phyloP scores from a whole-genome alignment of 345 rosid genomes.

The Aegle marmelos region DNA sequence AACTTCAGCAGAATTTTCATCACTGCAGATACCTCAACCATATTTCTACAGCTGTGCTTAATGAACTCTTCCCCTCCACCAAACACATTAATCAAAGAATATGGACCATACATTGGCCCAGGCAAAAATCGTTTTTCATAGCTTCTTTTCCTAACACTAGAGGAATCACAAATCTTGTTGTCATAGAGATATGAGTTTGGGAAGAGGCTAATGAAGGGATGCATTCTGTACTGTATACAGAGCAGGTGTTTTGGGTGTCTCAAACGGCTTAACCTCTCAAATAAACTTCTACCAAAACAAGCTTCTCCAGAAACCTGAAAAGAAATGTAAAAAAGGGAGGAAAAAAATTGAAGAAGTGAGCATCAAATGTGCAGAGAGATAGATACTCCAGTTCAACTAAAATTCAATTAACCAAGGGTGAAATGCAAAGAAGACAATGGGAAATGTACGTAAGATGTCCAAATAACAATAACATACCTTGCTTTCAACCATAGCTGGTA shows the following conservation, averaged over 20 bases:
- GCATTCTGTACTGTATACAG: conserved; percentile 71
- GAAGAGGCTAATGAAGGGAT: conserved; percentile 62
- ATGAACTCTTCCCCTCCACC: neutral
- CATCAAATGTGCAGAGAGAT: neutral
- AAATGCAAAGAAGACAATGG: neutral
- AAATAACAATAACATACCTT: conserved; percentile 23
- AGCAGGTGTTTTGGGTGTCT: conserved; percentile 49
- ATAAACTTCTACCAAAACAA: conserved; percentile 64
- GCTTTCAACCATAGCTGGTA: conserved; percentile 49
- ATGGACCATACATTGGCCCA: conserved; percentile 28
- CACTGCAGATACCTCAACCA: conserved; percentile 44
- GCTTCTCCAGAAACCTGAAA: conserved; percentile 35
- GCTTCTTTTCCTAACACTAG: neutral
- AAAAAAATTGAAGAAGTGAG: neutral
- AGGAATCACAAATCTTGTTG: conserved; percentile 2
- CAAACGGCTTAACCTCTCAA: conserved; percentile 48
- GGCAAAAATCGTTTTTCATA: neutral
- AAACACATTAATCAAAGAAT: conserved; percentile 26
- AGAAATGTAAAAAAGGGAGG: neutral
- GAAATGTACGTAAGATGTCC: neutral
- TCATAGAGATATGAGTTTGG: conserved; percentile 50
- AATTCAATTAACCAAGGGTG: neutral
- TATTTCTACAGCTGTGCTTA: conserved; percentile 18
- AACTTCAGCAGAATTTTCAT: conserved; percentile 25
- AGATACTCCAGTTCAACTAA: neutral